phyloP scores from a whole-genome alignment of 2,329 filamentous ascomycete genomes.

The Monilinia vaccinii-corymbosi region DNA sequence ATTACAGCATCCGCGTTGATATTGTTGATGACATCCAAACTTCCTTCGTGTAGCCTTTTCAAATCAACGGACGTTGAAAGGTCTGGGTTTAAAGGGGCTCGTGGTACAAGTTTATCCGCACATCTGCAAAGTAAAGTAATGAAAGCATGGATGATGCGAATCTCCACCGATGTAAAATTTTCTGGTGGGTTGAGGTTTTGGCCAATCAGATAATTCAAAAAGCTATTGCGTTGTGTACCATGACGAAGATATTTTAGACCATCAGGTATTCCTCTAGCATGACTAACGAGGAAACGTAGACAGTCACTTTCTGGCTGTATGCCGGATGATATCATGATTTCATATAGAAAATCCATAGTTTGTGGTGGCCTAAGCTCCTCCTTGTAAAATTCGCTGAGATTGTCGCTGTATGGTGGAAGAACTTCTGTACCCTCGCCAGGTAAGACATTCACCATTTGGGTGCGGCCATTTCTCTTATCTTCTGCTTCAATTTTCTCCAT shows the following conservation, averaged over 20 bases:
- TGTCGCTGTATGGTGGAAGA: constrained; percentile 45
- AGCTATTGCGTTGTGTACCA: constrained; percentile 26
- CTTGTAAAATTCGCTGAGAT: constrained; percentile 55
- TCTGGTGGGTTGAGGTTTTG: constrained; percentile 4
- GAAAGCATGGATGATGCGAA: constrained; percentile 39
- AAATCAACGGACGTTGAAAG: neutral
- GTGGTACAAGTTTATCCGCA: constrained; percentile 24
- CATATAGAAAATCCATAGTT: constrained; percentile 47
- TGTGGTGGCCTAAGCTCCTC: constrained; percentile 50
- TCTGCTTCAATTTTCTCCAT: constrained; percentile 45
- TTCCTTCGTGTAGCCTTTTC: neutral
- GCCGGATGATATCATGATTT: constrained; percentile 43
- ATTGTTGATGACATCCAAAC: neutral
- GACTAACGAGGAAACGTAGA: constrained; percentile 46
- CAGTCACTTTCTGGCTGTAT: constrained; percentile 41
- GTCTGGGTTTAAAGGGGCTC: neutral
- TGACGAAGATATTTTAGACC: constrained; percentile 44
- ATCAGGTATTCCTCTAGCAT: constrained; percentile 39
- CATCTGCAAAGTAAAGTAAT: constrained; percentile 40
- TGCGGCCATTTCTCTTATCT: constrained; percentile 22
- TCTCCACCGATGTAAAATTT: constrained; percentile 15
- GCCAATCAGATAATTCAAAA: constrained; percentile 15
- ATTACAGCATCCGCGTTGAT: neutral
- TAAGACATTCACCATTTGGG: constrained; percentile 27
- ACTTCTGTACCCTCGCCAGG: constrained; percentile 54